A percentile compares a stretch with the other conserved stretches of the same genome.
Conservation (phyloP, 495 filamentous ascomycete species). For the Apodospora peruviana region DNA sequence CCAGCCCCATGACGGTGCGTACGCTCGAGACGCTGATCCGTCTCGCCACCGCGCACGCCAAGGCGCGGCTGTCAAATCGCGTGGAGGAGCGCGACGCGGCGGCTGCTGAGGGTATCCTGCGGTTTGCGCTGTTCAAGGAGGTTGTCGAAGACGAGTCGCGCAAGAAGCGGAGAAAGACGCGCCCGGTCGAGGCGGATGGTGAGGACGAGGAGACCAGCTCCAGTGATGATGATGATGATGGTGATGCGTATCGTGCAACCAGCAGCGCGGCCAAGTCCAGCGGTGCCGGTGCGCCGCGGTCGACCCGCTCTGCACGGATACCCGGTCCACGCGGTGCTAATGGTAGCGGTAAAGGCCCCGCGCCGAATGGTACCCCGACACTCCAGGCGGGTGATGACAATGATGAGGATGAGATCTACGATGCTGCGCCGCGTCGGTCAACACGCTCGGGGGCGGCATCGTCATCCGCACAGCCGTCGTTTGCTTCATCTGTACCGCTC, state of each 20-base stretch:
- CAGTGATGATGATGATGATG: slow-evolving; percentile 30
- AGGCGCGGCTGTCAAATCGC: slow-evolving; percentile 82
- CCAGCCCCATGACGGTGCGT: slow-evolving; percentile 92
- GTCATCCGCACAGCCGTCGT: slow-evolving; percentile 37
- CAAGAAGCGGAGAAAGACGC: slow-evolving; percentile 61
- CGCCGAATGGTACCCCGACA: slow-evolving; percentile 11
- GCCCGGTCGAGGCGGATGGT: slow-evolving; percentile 31
- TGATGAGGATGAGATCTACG: slow-evolving; percentile 32
- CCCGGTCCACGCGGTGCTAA: slow-evolving; percentile 7
- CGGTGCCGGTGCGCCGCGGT: slow-evolving; percentile 22
- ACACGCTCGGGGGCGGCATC: slow-evolving; percentile 21
- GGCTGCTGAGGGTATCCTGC: slow-evolving; percentile 81
- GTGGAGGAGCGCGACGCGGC: slow-evolving; percentile 89
- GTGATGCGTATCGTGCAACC: slow-evolving; percentile 16
- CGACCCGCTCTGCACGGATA: slow-evolving; percentile 17
- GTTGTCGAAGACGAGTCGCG: slow-evolving; percentile 81
- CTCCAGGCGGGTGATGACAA: slow-evolving; percentile 14
- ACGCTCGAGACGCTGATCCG: slow-evolving; percentile 96
- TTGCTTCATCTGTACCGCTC: slow-evolving; percentile 41
- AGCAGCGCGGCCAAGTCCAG: slow-evolving; percentile 13
- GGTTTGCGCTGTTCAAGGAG: slow-evolving; percentile 98
- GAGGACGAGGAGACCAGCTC: slow-evolving; percentile 28
- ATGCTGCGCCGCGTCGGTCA: slow-evolving; percentile 34
- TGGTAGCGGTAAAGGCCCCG: slow-evolving; percentile 9
- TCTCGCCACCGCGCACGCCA: slow-evolving; percentile 93